phyloP scores from a whole-genome alignment of 1,284 basidiomycete species.

The Chondrostereum purpureum region DNA sequence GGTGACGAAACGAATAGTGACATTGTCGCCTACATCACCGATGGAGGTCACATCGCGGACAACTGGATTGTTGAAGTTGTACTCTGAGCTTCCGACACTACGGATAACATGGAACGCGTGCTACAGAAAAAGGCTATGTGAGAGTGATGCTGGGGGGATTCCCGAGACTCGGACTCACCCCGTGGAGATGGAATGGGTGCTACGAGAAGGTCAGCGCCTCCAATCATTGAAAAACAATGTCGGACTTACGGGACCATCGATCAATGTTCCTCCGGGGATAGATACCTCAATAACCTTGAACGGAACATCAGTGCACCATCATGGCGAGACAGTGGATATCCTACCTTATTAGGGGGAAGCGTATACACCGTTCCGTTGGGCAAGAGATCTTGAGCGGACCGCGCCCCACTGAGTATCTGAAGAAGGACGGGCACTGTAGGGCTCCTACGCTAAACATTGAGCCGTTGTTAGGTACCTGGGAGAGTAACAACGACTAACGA shows the following conservation, averaged over 20 bases:
- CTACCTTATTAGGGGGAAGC: background rate
- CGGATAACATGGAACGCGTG: constrained; percentile 36
- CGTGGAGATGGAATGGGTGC: constrained; percentile 31
- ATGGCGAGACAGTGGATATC: background rate
- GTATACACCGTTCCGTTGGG: background rate
- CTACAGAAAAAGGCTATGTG: no score
- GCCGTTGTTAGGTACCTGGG: no score
- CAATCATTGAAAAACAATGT: no score
- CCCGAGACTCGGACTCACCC: constrained; percentile 18
- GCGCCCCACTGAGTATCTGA: background rate
- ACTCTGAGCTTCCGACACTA: constrained; percentile 24
- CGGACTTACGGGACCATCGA: background rate
- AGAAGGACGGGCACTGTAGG: constrained; percentile 4
- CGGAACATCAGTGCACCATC: background rate
- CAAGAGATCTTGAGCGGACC: background rate
- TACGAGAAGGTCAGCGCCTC: constrained; percentile 11
- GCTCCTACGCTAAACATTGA: no score
- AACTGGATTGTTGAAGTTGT: constrained; percentile 36
- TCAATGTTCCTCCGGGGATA: background rate
- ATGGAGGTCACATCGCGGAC: constrained; percentile 29
- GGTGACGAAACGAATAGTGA: constrained; percentile 33
- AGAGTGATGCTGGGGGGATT: no score
- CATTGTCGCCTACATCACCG: constrained; percentile 27
- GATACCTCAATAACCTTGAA: background rate
- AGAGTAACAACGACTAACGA: background rate